Conservation (phyloP, 352 stramenopile species). For the Achlya hypogyna region DNA sequence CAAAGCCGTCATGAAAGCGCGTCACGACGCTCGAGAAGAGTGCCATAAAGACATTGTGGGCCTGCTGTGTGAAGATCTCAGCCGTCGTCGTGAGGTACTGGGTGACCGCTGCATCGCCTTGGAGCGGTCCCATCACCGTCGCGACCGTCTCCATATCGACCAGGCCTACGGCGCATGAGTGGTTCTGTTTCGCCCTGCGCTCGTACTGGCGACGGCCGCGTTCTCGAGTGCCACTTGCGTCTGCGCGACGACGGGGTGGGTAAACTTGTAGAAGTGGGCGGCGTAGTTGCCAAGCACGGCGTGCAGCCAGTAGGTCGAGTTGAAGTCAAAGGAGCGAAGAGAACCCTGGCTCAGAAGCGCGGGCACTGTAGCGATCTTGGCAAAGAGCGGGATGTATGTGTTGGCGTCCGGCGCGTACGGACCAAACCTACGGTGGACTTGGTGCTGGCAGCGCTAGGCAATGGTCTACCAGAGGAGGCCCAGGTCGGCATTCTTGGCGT, state of each 20-base stretch:
- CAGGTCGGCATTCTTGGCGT: slow-evolving; percentile 43
- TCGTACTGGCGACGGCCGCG: background rate
- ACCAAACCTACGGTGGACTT: slow-evolving; percentile 35
- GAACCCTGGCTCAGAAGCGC: slow-evolving; percentile 40
- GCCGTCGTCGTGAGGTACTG: slow-evolving; percentile 48
- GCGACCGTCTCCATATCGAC: background rate
- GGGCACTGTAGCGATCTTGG: slow-evolving; percentile 39
- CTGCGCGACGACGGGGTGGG: slow-evolving; percentile 47
- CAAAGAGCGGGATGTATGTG: slow-evolving; percentile 85
- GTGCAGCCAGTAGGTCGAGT: slow-evolving; percentile 67
- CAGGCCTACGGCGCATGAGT: slow-evolving; percentile 22
- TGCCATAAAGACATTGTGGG: slow-evolving; percentile 43
- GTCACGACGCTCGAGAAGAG: slow-evolving; percentile 63
- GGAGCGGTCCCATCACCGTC: slow-evolving; percentile 27
- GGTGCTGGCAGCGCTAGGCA: background rate
- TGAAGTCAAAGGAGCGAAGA: slow-evolving; percentile 50
- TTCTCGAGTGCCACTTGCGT: slow-evolving; percentile 50
- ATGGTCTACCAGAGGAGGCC: slow-evolving; percentile 47
- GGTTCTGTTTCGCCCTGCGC: slow-evolving; percentile 23
- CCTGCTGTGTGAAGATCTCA: slow-evolving; percentile 37
- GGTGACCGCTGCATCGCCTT: slow-evolving; percentile 37
- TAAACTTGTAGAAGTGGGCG: slow-evolving; percentile 54
- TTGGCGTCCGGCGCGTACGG: slow-evolving; percentile 84
- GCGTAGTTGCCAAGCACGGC: slow-evolving; percentile 80
- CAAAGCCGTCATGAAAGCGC: slow-evolving; percentile 71